These are phyloP conservation scores for Agaricus blazei DNA, from an alignment of 768 basidiomycete genomes.

Conservation along the genomic window DNA sequence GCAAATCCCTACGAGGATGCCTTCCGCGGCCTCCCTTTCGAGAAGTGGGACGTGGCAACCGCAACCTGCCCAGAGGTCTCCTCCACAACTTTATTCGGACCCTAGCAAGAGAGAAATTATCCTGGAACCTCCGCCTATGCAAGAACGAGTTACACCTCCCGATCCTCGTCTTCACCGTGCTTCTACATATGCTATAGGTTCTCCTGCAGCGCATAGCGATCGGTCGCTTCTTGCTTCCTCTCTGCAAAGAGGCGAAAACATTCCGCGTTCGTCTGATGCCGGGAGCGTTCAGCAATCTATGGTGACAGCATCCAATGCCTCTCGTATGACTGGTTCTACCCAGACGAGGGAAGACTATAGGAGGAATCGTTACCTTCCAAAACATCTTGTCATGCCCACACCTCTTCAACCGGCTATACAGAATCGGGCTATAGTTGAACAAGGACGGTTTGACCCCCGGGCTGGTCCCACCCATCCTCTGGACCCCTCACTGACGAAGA, in stretches of 20 bases:
- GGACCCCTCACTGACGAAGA: conserved; percentile 10
- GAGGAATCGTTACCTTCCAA: conserved; percentile 41
- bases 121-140: background rate
- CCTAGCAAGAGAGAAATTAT: background rate
- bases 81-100: conserved; percentile 4
- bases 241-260: background rate
- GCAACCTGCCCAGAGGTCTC: conserved; percentile 1
- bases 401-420: conserved; percentile 41
- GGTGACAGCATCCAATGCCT: conserved; percentile 18
- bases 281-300: conserved; percentile 21
- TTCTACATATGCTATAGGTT: conserved; percentile 2
- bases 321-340: conserved; percentile 19
- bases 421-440: conserved; percentile 3
- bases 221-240: background rate
- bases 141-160: background rate
- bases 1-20: background rate
- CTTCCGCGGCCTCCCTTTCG: background rate
- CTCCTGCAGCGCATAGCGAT: background rate
- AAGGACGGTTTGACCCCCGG: conserved; percentile 7
- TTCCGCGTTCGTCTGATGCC: background rate
- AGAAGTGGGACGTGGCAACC: conserved; percentile 3
- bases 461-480: background rate
- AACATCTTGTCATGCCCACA: conserved; percentile 68
- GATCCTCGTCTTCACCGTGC: conserved; percentile 7
- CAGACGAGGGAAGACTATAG: conserved; percentile 19